These are phyloP conservation scores for Posidonia australis DNA, from an alignment of 106 monocot genomes.

Conservation along the genomic window DNA sequence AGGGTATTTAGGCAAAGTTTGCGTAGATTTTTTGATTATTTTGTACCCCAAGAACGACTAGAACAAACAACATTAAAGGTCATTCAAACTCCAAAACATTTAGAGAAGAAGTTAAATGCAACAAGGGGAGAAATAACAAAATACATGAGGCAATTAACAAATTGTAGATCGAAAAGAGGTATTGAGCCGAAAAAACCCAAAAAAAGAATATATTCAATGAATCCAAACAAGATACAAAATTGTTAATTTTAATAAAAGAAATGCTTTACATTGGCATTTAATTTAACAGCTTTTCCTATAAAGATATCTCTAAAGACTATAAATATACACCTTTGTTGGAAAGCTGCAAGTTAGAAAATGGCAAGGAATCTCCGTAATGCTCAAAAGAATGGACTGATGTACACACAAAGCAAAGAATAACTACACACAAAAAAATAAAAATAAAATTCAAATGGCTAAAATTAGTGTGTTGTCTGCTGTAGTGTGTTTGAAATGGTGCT, in stretches of 20 bases:
- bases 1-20: too few relatives aligned
- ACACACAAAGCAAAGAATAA: background rate
- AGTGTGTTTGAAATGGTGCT: conserved; percentile 8
- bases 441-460: background rate
- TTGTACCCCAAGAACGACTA: too few relatives aligned
- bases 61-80: too few relatives aligned
- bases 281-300: background rate
- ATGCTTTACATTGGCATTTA: background rate
- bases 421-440: background rate
- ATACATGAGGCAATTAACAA: too few relatives aligned
- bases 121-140: too few relatives aligned
- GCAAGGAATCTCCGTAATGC: conserved; percentile 3
- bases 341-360: background rate
- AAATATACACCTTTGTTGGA: background rate
- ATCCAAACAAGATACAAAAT: background rate
- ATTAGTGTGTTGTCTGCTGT: background rate
- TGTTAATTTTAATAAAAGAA: background rate
- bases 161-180: too few relatives aligned
- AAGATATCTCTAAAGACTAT: background rate
- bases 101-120: too few relatives aligned
- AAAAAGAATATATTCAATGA: background rate
- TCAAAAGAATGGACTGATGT: conserved; percentile 3
- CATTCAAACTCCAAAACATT: too few relatives aligned
- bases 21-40: too few relatives aligned
- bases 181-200: too few relatives aligned